Conservation (phyloP, 352 stramenopile species). For the Globisporangium perplexum region DNA sequence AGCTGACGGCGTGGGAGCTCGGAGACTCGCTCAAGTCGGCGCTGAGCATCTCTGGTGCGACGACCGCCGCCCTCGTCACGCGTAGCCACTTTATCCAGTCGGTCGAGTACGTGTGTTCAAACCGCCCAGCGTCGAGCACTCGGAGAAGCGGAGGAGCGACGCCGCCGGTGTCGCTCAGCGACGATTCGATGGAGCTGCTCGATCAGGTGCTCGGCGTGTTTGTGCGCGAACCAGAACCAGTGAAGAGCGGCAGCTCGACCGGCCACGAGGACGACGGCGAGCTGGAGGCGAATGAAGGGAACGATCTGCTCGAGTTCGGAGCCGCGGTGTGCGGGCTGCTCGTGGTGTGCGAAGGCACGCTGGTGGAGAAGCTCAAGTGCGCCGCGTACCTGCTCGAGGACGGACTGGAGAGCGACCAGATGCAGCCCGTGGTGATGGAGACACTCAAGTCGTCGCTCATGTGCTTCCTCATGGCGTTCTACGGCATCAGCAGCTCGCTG, state of each 20-base stretch:
- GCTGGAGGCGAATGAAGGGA: slow-evolving; percentile 40
- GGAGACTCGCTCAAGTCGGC: slow-evolving; percentile 28
- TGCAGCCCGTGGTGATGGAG: slow-evolving; percentile 37
- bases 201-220: slow-evolving; percentile 64
- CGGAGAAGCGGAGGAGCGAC: neutral
- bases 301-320: slow-evolving; percentile 46
- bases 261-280: slow-evolving; percentile 19
- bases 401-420: slow-evolving; percentile 20
- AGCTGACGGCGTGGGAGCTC: slow-evolving; percentile 31
- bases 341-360: slow-evolving; percentile 55
- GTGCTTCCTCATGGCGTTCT: slow-evolving; percentile 81
- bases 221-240: slow-evolving; percentile 33
- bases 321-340: slow-evolving; percentile 59
- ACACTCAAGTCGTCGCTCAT: slow-evolving; percentile 61
- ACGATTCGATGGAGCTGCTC: slow-evolving; percentile 59
- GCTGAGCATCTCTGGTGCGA: slow-evolving; percentile 12
- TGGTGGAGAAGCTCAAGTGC: slow-evolving; percentile 54
- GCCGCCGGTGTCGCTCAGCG: slow-evolving; percentile 32
- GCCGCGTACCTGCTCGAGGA: slow-evolving; percentile 30
- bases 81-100: slow-evolving; percentile 44
- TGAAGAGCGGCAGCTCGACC: slow-evolving; percentile 10
- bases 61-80: slow-evolving; percentile 27
- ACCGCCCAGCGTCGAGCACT: slow-evolving; percentile 4
- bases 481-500: slow-evolving; percentile 75
- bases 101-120: slow-evolving; percentile 39